Conservation (phyloP, 768 basidiomycete genomes). For the Mycena alexandri region DNA sequence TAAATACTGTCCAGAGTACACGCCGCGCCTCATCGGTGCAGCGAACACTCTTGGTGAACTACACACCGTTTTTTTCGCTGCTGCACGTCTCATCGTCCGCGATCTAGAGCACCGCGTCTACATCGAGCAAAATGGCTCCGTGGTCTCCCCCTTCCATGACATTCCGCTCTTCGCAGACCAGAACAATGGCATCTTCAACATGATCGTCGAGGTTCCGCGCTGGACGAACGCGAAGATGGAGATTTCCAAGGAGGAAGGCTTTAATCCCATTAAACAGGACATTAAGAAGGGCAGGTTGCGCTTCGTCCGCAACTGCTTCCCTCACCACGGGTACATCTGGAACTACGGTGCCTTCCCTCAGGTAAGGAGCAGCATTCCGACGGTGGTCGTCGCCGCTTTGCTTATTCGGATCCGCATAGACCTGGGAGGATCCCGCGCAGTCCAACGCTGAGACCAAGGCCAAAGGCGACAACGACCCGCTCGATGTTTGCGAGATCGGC, state of each 20-base stretch:
- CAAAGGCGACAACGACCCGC: conserved; percentile 98
- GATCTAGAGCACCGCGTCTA: conserved; percentile 91
- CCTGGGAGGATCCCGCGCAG: conserved; percentile 95
- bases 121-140: conserved; percentile 90
- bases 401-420: conserved; percentile 61
- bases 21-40: conserved; percentile 85
- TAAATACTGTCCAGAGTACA: conserved; percentile 63
- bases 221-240: conserved; percentile 99
- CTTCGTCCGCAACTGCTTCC: conserved; percentile 99
- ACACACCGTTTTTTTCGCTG: conserved; percentile 28
- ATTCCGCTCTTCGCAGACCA: conserved; percentile 98
- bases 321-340: conserved; percentile 99
- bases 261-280: conserved; percentile 99
- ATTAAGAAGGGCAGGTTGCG: conserved; percentile 96
- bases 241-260: conserved; percentile 97
- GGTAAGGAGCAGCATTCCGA: conserved; percentile 59
- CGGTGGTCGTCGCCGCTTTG: neutral
- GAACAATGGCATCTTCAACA: conserved; percentile 96
- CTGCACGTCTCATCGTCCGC: conserved; percentile 35
- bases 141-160: conserved; percentile 93
- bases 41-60: conserved; percentile 93
- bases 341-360: conserved; percentile 99
- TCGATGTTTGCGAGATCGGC: conserved; percentile 99
- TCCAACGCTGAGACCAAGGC: conserved; percentile 98
- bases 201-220: conserved; percentile 97